Evolutionary conservation across 2,329 filamentous ascomycete genomes (phyloP), one percentile per base, ranked within the genome.

Genomic region (Penicillium glabrum): DNA sequence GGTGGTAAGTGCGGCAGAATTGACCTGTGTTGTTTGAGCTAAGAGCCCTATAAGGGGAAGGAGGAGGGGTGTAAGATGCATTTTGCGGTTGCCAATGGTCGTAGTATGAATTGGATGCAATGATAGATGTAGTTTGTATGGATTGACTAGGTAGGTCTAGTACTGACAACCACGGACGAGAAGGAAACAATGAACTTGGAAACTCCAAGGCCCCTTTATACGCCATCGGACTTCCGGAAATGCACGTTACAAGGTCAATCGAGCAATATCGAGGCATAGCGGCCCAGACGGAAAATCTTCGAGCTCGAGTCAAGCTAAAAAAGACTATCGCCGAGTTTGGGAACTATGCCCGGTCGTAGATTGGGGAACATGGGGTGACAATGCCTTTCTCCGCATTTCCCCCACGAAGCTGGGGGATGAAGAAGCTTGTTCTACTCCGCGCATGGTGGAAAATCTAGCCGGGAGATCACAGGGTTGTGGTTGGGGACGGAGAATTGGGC

Each of bases 361-460:
- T 55, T 48, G 21, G 39, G 39, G 8, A 21, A 16, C 2, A n/a
- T 33, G 47, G 24, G 33, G 13, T 26, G 19, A 6, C 39, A 26
- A 46, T 26, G 31, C 33, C 14, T 21, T 46, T 57, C 46, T 59
- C 56, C 60, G 37, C 51, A 61, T 23, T 19, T 44, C 14, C 43
- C 46, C 52, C 41, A 46, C 39, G 41, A 46, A 48, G 29, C 45
- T 51, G 46, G 52, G 46, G 44, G 33, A 46, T 13, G 33, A 23
- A 46, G 43, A 63, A 62, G 61, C 58, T 65, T 65, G 52, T 51
- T 46, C 46, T 61, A 29, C 37, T 49, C 41, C 56, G 27, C 61
- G 52, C 54, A 56, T 54, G 53, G 50, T 41, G 48, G 49, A 48
- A 57, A 57, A 57, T 65, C 46, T 52, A 35, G 44, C 43, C 53